Evolutionary conservation across 148 eudicot species (phyloP).

Genomic region (Spergularia marina): DNA sequence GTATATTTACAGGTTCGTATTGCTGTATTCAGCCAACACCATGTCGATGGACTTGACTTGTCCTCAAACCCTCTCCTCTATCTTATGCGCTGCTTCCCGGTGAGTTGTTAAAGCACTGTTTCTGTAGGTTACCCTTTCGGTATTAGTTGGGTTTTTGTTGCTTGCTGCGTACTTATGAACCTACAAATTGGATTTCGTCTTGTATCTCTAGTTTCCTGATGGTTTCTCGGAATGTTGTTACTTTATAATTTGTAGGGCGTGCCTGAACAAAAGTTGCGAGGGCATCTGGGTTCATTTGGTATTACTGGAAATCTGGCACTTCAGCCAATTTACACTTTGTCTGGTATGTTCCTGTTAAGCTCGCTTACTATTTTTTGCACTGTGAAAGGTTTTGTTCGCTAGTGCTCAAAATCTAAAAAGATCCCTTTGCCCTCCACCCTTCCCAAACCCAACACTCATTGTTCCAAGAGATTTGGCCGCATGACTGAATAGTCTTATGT

Average conservation of each 20-base stretch:
- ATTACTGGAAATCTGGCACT: conserved; percentile 98
- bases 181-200: background rate
- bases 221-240: background rate
- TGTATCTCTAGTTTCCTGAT: background rate
- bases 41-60: conserved; percentile 94
- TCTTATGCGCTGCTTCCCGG: conserved; percentile 98
- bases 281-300: conserved; percentile 95
- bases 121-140: background rate
- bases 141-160: background rate
- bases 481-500: conserved; percentile 19
- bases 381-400: background rate
- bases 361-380: background rate
- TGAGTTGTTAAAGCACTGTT: conserved; percentile 36
- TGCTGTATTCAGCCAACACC: conserved; percentile 98
- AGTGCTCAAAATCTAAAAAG: background rate
- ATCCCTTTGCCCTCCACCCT: background rate
- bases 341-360: conserved; percentile 53
- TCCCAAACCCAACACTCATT: background rate
- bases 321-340: conserved; percentile 98
- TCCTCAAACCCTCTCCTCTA: conserved; percentile 94
- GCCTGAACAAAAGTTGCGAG: conserved; percentile 93
- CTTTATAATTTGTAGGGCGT: conserved; percentile 60
- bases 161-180: background rate
- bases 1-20: conserved; percentile 72
- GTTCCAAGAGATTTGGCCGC: background rate